Percentiles rank a stretch among this genome's conserved stretches.
Conservation (phyloP, 495 filamentous ascomycete genomes). For the Penicillium simplicissimum region DNA sequence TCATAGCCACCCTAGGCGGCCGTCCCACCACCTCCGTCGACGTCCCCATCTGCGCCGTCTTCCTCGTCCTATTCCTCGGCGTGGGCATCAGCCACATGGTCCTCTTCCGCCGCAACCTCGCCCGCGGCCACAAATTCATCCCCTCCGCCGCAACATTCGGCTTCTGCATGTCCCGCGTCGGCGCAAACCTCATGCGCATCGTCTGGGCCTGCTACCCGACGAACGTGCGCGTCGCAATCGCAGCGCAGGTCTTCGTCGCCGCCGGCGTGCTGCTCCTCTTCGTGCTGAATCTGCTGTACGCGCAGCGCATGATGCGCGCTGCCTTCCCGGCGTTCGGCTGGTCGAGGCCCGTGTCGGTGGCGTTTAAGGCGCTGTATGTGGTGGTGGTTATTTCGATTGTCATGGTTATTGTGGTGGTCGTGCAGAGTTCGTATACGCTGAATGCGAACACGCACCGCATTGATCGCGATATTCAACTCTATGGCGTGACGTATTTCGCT, state of each 20-base stretch:
- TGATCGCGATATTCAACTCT: slow-evolving; percentile 65
- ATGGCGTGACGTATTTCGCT: slow-evolving; percentile 66
- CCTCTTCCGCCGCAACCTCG: slow-evolving; percentile 61
- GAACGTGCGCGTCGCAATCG: slow-evolving; percentile 62
- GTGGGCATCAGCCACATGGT: slow-evolving; percentile 64
- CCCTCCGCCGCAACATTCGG: slow-evolving; percentile 69
- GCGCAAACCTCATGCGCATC: slow-evolving; percentile 65
- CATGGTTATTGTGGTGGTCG: slow-evolving; percentile 66
- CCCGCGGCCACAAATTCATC: slow-evolving; percentile 66
- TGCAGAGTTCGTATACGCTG: slow-evolving; percentile 69
- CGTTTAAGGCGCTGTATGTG: slow-evolving; percentile 61
- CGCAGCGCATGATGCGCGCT: slow-evolving; percentile 74
- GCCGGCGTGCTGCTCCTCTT: slow-evolving; percentile 80
- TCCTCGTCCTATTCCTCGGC: slow-evolving; percentile 63
- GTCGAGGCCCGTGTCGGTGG: slow-evolving; percentile 47
- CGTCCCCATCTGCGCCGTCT: slow-evolving; percentile 63
- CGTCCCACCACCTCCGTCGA: slow-evolving; percentile 57
- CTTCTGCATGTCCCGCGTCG: slow-evolving; percentile 74
- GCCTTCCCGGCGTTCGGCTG: slow-evolving; percentile 72
- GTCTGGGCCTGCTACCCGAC: slow-evolving; percentile 40
- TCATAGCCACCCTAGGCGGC: slow-evolving; percentile 58
- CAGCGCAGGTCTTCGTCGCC: slow-evolving; percentile 70
- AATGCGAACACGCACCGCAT: slow-evolving; percentile 47
- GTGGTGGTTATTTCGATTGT: slow-evolving; percentile 60
- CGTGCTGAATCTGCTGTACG: slow-evolving; percentile 76